Evolutionary conservation across 2,329 filamentous ascomycete species (phyloP).

Genomic region (Hymenoscyphus occultus): DNA sequence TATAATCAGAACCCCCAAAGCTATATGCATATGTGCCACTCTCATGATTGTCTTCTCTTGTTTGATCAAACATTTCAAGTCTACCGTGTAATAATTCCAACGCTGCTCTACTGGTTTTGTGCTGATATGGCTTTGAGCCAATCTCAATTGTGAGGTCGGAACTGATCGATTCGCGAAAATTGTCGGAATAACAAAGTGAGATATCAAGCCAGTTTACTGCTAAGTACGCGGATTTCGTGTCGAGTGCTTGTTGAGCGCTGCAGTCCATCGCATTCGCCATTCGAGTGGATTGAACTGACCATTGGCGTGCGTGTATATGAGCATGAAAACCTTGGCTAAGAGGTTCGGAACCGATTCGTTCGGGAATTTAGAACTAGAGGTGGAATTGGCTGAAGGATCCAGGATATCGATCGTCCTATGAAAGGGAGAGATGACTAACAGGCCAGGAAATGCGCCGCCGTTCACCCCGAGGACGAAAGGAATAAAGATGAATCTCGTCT

Average conservation of each 20-base stretch:
- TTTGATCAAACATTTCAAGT: neutral
- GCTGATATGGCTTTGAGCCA: neutral
- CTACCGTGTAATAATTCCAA: neutral
- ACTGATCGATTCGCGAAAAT: neutral
- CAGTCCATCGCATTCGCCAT: conserved; percentile 3
- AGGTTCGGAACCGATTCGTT: neutral
- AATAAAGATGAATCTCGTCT: conserved; percentile 2
- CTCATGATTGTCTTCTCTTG: neutral
- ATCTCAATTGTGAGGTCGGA: neutral
- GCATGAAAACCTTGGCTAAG: neutral
- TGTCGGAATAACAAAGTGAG: neutral
- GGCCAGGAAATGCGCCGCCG: neutral
- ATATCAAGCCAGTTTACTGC: neutral
- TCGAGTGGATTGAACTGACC: conserved; percentile 3
- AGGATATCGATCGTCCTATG: neutral
- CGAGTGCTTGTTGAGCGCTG: neutral
- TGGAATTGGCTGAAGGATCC: neutral
- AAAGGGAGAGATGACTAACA: neutral
- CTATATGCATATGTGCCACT: neutral
- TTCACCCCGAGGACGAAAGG: neutral
- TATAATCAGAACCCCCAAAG: neutral
- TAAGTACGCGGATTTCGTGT: neutral
- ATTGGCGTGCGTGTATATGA: neutral
- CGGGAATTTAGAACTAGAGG: neutral
- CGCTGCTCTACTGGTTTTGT: neutral